These are phyloP conservation scores for Irpex lacteus DNA, from an alignment of 1,284 basidiomycete genomes.

Conservation along the genomic window DNA sequence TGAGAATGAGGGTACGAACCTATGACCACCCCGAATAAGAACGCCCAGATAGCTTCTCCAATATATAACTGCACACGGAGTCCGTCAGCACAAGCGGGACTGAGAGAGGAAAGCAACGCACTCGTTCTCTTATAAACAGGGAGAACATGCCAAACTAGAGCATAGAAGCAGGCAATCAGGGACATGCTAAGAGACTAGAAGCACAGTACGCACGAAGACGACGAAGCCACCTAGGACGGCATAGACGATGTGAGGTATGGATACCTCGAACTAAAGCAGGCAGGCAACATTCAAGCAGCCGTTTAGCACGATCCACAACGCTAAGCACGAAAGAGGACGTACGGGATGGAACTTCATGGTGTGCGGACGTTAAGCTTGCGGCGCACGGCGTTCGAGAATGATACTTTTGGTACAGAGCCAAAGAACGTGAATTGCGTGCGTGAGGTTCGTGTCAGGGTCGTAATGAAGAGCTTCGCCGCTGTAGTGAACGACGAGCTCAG, in stretches of 20 bases:
- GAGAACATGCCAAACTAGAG: constrained; percentile 91
- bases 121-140: constrained; percentile 88
- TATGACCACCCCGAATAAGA: constrained; percentile 92
- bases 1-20: constrained; percentile 37
- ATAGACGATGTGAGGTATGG: constrained; percentile 75
- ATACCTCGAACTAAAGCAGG: constrained; percentile 57
- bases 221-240: constrained; percentile 83
- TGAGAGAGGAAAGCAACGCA: constrained; percentile 27
- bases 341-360: constrained; percentile 15
- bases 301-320: neutral
- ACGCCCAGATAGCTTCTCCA: constrained; percentile 96
- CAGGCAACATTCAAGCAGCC: neutral
- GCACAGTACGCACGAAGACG: constrained; percentile 54
- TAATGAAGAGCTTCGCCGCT: neutral
- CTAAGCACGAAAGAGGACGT: neutral
- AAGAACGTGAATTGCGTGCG: neutral
- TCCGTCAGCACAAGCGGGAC: constrained; percentile 6
- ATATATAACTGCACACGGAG: constrained; percentile 67
- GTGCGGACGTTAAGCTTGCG: neutral
- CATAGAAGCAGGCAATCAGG: constrained; percentile 7
- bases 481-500: neutral
- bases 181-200: neutral
- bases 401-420: neutral
- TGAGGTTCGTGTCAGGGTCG: neutral
- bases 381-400: neutral